A percentile compares a stretch with the other conserved stretches of the same genome.
phyloP scores from a whole-genome alignment of 345 rosid species.

The Boechera divaricarpa region DNA sequence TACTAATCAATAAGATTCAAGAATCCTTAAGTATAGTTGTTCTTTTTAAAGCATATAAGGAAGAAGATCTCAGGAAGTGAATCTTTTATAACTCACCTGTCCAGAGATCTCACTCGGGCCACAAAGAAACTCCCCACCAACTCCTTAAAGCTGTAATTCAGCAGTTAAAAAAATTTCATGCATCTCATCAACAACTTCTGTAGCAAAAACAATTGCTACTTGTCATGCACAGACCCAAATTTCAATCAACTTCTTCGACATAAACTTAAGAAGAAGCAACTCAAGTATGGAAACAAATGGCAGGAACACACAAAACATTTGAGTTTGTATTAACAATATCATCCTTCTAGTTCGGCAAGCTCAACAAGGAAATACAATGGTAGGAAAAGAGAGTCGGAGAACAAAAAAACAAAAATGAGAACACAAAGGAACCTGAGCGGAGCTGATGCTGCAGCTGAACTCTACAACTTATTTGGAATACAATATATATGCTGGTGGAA shows the following conservation, averaged over 20 bases:
- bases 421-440: constrained; percentile 50
- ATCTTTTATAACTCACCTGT: constrained; percentile 40
- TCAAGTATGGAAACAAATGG: constrained; percentile 28
- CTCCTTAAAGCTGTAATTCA: constrained; percentile 52
- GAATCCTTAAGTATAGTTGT: not conserved
- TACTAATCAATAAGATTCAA: constrained; percentile 31
- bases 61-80: constrained; percentile 31
- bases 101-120: constrained; percentile 45
- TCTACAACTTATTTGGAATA: constrained; percentile 50
- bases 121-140: constrained; percentile 47
- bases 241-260: constrained; percentile 26
- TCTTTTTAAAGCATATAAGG: not conserved
- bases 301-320: constrained; percentile 26
- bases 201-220: constrained; percentile 27
- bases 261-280: constrained; percentile 11
- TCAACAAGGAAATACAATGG: constrained; percentile 40
- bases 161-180: constrained; percentile 42
- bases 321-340: constrained; percentile 40
- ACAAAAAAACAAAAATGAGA: constrained; percentile 23
- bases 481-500: constrained; percentile 33
- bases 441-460: constrained; percentile 51
- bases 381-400: constrained; percentile 11
- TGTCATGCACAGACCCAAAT: constrained; percentile 4
- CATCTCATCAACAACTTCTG: constrained; percentile 40
- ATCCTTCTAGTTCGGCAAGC: constrained; percentile 29